These are phyloP conservation scores for Saccharum spontaneum DNA, from an alignment of 176 grass and related monocot genomes.

Conservation along the genomic window DNA sequence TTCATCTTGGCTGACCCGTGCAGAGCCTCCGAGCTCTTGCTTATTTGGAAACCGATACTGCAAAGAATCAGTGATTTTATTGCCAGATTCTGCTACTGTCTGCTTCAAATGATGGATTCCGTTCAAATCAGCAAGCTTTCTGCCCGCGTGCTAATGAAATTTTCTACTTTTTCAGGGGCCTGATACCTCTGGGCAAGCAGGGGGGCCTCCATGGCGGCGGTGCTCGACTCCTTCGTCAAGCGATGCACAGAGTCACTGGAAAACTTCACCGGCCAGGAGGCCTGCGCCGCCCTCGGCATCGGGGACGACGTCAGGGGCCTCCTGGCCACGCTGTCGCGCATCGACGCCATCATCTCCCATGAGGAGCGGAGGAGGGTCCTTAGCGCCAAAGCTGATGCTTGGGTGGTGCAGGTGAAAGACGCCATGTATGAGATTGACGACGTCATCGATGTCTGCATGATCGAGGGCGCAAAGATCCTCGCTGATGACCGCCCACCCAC, in stretches of 20 bases:
- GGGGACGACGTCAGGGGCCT: conserved; percentile 56
- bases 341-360: conserved; percentile 41
- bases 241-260: conserved; percentile 42
- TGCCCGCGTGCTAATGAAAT: background rate
- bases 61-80: background rate
- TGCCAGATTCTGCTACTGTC: background rate
- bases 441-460: conserved; percentile 58
- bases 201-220: conserved; percentile 52
- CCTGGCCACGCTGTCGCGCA: conserved; percentile 40
- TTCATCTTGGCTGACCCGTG: background rate
- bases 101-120: background rate
- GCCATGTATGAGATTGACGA: conserved; percentile 69
- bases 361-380: conserved; percentile 38
- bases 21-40: background rate
- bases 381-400: conserved; percentile 20
- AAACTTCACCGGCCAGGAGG: conserved; percentile 41
- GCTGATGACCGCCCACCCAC: conserved; percentile 33
- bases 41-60: background rate
- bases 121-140: background rate
- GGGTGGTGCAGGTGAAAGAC: conserved; percentile 70
- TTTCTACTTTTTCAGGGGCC: background rate
- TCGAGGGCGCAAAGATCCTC: conserved; percentile 58
- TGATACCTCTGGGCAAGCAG: background rate
- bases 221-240: conserved; percentile 59
- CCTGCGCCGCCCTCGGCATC: conserved; percentile 47